Evolutionary conservation across 192 early-diverging fungal genomes (phyloP).

Genomic region (Allomyces javanicus): DNA sequence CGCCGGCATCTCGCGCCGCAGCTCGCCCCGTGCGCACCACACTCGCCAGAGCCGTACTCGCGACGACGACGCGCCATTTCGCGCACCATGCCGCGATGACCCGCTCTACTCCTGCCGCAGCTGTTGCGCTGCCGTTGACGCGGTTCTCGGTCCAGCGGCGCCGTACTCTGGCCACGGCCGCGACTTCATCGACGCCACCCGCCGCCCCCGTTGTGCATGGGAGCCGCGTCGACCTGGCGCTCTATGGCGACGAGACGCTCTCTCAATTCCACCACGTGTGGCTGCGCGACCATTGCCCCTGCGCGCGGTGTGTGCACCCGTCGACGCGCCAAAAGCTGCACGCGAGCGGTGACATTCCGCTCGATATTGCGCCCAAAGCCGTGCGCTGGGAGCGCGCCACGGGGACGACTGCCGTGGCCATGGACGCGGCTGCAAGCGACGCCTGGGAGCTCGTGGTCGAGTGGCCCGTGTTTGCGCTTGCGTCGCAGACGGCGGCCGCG

Average conservation of each 20-base stretch:
- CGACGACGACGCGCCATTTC: no score
- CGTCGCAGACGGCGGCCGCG: neutral
- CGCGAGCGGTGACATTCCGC: slow-evolving; percentile 19
- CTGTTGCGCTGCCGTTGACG: no score
- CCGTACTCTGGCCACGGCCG: neutral
- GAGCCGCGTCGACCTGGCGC: neutral
- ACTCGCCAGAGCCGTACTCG: no score
- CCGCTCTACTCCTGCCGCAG: no score
- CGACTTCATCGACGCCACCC: neutral
- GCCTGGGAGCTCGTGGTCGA: neutral
- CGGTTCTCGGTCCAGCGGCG: no score
- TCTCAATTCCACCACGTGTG: slow-evolving; percentile 12
- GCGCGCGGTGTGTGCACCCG: slow-evolving; percentile 23
- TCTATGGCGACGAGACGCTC: neutral
- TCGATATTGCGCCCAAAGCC: neutral
- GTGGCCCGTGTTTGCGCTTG: neutral
- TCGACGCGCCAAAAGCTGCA: slow-evolving; percentile 31
- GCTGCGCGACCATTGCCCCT: slow-evolving; percentile 35
- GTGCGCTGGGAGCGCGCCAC: neutral
- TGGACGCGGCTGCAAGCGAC: neutral
- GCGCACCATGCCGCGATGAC: no score
- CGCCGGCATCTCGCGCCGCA: no score
- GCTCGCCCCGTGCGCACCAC: no score
- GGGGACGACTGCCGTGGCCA: neutral
- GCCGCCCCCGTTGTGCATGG: neutral